A percentile compares a stretch with the other conserved stretches of the same genome.
Conservation (phyloP, 1,139 yeast species). For the Blastobotrys buckinghamii region DNA sequence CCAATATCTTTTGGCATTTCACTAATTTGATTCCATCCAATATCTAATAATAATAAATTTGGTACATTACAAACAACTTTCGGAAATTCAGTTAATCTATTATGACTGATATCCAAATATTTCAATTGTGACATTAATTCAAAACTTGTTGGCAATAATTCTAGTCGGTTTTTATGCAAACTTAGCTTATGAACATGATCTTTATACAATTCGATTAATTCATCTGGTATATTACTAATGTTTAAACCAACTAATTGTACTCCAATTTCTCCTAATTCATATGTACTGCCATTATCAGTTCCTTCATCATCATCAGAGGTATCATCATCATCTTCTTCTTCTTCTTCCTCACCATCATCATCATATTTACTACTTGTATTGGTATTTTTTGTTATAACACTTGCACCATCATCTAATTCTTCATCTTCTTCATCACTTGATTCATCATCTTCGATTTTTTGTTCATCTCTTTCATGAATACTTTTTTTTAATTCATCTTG, state of each 20-base stretch:
- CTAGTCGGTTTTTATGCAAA: slow-evolving; percentile 46
- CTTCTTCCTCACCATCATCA: slow-evolving; percentile 3
- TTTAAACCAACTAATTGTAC: slow-evolving; percentile 33
- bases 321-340: slow-evolving; percentile 9
- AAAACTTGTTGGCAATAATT: slow-evolving; percentile 46
- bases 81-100: slow-evolving; percentile 52
- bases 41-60: slow-evolving; percentile 59
- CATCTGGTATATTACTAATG: slow-evolving; percentile 34
- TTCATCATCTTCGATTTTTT: not conserved
- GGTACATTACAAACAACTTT: slow-evolving; percentile 36
- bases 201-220: slow-evolving; percentile 37
- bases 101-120: slow-evolving; percentile 63
- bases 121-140: slow-evolving; percentile 43
- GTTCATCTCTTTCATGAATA: not conserved
- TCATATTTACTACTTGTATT: not conserved
- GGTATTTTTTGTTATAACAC: not conserved
- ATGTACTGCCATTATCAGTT: slow-evolving; percentile 6
- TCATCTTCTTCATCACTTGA: slow-evolving; percentile 1
- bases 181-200: slow-evolving; percentile 46
- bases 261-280: slow-evolving; percentile 14
- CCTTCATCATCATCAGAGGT: slow-evolving; percentile 12
- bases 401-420: slow-evolving; percentile 8
- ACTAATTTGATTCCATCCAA: slow-evolving; percentile 52
- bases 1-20: slow-evolving; percentile 41
- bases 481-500: slow-evolving; percentile 17